These are phyloP conservation scores for Cyclanthera cordifolia DNA, from an alignment of 306 rosid species.

Conservation along the genomic window DNA sequence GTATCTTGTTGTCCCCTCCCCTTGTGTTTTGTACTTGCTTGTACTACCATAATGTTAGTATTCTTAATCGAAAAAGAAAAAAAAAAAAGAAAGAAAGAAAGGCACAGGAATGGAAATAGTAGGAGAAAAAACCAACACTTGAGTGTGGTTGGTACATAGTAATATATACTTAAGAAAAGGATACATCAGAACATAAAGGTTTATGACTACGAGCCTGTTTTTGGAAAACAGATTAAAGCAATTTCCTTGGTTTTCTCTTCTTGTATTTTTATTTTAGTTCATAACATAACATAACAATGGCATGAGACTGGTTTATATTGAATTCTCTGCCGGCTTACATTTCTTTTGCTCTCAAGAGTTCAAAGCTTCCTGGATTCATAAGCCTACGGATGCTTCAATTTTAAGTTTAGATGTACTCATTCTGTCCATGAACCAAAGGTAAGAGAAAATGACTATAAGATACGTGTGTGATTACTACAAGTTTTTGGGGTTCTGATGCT, in stretches of 20 bases:
- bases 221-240: background rate
- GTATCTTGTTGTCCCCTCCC: background rate
- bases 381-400: background rate
- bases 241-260: background rate
- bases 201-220: background rate
- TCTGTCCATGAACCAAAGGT: conserved; percentile 4
- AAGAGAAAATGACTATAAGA: background rate
- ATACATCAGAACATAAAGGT: background rate
- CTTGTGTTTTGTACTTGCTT: background rate
- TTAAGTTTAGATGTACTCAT: conserved; percentile 5
- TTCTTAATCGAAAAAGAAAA: background rate
- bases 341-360: background rate
- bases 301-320: background rate
- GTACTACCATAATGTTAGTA: background rate
- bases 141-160: background rate
- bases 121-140: background rate
- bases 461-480: background rate
- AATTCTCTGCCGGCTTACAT: background rate
- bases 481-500: background rate
- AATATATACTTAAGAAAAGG: no score
- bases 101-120: background rate
- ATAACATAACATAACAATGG: background rate
- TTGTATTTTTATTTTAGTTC: background rate
- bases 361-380: background rate
- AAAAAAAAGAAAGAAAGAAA: background rate